Conservation (phyloP, 768 basidiomycete genomes). For the Lenzites betulinus region DNA sequence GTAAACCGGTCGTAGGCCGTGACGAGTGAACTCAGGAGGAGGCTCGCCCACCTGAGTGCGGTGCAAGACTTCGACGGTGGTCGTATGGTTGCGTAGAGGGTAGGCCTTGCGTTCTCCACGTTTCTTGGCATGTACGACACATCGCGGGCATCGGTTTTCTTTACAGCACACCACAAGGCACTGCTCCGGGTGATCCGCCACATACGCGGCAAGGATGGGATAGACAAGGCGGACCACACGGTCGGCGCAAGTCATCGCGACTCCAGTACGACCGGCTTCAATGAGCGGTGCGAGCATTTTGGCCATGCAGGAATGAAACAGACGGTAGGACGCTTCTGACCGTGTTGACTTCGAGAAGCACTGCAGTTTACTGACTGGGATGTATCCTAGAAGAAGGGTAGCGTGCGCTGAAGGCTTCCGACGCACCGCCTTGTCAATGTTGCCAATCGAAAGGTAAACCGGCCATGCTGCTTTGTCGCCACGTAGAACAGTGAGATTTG, state of each 20-base stretch:
- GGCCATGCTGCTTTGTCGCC: conserved; percentile 40
- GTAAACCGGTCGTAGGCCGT: conserved; percentile 16
- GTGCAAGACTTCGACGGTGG: not conserved
- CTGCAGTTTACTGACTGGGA: conserved; percentile 32
- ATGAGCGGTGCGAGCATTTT: conserved; percentile 36
- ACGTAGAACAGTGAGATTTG: conserved; percentile 40
- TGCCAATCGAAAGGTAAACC: conserved; percentile 35
- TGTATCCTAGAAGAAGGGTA: conserved; percentile 29
- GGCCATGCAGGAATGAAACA: conserved; percentile 44
- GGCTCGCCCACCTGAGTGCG: not conserved
- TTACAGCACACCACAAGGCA: conserved; percentile 35
- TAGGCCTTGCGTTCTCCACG: conserved; percentile 15
- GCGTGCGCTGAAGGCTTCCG: conserved; percentile 20
- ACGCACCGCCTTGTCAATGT: conserved; percentile 26
- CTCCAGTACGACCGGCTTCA: conserved; percentile 33
- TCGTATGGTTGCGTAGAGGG: not conserved
- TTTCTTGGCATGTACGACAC: conserved; percentile 25
- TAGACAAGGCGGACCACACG: conserved; percentile 33
- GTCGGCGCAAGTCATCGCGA: conserved; percentile 40
- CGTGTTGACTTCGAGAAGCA: conserved; percentile 19
- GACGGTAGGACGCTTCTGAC: conserved; percentile 25
- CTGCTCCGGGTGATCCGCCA: conserved; percentile 50
- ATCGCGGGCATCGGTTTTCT: conserved; percentile 30
- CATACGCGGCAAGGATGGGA: conserved; percentile 43
- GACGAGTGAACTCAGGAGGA: not conserved